Conservation (phyloP, 495 filamentous ascomycete species). For the Annulohypoxylon bovei region DNA sequence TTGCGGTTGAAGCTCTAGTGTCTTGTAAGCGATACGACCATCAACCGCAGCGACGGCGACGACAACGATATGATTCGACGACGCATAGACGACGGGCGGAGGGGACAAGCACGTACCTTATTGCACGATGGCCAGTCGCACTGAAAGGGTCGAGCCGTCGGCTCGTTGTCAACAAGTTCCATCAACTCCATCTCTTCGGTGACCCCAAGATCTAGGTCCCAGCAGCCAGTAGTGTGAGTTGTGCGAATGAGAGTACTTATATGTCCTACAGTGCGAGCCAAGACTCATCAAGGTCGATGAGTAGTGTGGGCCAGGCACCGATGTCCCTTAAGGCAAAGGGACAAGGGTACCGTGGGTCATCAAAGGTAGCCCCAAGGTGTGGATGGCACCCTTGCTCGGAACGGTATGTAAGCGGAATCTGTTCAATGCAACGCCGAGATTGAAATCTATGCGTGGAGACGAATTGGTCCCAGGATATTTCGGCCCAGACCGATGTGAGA, state of each 20-base stretch:
- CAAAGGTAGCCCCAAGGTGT: conserved; percentile 42
- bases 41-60: neutral
- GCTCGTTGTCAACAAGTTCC: conserved; percentile 64
- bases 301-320: conserved; percentile 33
- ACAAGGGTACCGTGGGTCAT: conserved; percentile 43
- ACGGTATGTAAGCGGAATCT: conserved; percentile 52
- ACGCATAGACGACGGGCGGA: neutral
- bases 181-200: conserved; percentile 61
- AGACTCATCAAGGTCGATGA: conserved; percentile 29
- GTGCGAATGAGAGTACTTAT: conserved; percentile 51
- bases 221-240: conserved; percentile 41
- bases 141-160: conserved; percentile 60
- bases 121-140: conserved; percentile 63
- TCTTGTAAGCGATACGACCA: conserved; percentile 37
- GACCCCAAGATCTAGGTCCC: conserved; percentile 39
- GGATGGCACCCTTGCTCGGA: conserved; percentile 51
- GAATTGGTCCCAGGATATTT: conserved; percentile 29
- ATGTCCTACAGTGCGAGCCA: conserved; percentile 46
- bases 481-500: conserved; percentile 33
- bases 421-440: conserved; percentile 53
- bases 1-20: conserved; percentile 89
- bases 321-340: conserved; percentile 35
- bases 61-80: neutral
- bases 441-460: conserved; percentile 46
- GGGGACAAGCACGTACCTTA: conserved; percentile 57